phyloP scores from a whole-genome alignment of 352 stramenopile species.

The Phytophthora megakarya region DNA sequence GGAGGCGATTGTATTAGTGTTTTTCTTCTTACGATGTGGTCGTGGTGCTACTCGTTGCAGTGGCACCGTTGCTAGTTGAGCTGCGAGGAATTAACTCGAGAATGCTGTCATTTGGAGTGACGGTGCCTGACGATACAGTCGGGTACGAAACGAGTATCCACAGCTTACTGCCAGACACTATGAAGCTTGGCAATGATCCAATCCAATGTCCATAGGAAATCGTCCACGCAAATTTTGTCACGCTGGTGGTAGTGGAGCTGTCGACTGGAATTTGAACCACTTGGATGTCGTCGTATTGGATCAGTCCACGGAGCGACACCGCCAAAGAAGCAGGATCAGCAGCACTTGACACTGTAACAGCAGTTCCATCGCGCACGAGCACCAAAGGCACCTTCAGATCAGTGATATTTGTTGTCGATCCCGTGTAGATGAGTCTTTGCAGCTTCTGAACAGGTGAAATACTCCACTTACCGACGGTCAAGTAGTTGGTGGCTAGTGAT shows the following conservation, averaged over 20 bases:
- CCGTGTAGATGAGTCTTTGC: conserved; percentile 36
- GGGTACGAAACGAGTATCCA: conserved; percentile 43
- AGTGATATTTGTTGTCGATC: not conserved
- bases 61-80: conserved; percentile 3
- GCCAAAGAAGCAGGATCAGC: conserved; percentile 28
- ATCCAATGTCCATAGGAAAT: conserved; percentile 44
- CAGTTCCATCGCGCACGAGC: conserved; percentile 22
- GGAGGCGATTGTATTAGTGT: not conserved
- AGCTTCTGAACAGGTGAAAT: conserved; percentile 44
- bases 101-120: conserved; percentile 24
- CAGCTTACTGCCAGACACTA: conserved; percentile 23
- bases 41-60: conserved; percentile 5
- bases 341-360: conserved; percentile 28
- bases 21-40: conserved; percentile 1
- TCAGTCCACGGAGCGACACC: conserved; percentile 29
- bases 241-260: conserved; percentile 1
- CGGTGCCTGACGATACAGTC: conserved; percentile 9
- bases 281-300: conserved; percentile 49
- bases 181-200: conserved; percentile 33
- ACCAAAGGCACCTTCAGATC: conserved; percentile 27
- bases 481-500: conserved; percentile 26
- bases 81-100: conserved; percentile 23
- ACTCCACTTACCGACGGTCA: conserved; percentile 44
- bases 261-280: conserved; percentile 32
- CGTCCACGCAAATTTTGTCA: conserved; percentile 35